A percentile compares a stretch with the other conserved stretches of the same genome.
These are phyloP conservation scores for Ophiostoma angusticollis DNA, from an alignment of 2,329 filamentous ascomycete species.

Conservation along the genomic window DNA sequence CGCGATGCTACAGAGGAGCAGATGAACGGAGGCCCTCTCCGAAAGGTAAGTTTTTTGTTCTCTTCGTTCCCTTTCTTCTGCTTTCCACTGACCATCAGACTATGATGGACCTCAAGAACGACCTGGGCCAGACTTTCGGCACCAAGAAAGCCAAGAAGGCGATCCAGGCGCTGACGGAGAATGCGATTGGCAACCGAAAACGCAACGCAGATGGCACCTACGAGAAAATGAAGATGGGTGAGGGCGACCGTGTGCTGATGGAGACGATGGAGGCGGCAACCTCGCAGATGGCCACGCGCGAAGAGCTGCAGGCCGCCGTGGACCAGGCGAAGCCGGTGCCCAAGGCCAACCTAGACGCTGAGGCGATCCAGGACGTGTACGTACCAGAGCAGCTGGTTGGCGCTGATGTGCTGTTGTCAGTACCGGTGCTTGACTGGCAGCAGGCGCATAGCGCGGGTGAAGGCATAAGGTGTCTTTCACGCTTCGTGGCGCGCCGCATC, in stretches of 20 bases:
- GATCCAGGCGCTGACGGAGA: conserved; percentile 54
- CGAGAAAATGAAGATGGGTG: conserved; percentile 12
- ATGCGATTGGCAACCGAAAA: conserved; percentile 43
- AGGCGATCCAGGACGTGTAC: conserved; percentile 61
- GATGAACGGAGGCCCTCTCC: conserved; percentile 23
- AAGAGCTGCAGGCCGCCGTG: conserved; percentile 31
- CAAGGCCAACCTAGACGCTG: conserved; percentile 52
- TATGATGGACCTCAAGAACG: conserved; percentile 48
- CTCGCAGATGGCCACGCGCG: conserved; percentile 35
- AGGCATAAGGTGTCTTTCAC: conserved; percentile 43
- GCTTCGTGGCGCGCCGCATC: conserved; percentile 54
- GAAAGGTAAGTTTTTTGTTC: conserved; percentile 21
- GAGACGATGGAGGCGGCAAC: conserved; percentile 49
- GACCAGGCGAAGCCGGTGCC: conserved; percentile 63
- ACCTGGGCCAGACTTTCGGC: conserved; percentile 67
- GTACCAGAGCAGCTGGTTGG: conserved; percentile 54
- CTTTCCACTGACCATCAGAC: too few species aligned
- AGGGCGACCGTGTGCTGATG: conserved; percentile 47
- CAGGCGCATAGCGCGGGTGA: conserved; percentile 48
- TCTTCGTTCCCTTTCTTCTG: not conserved
- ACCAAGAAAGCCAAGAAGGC: conserved; percentile 78
- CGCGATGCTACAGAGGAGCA: conserved; percentile 38
- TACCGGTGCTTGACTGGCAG: conserved; percentile 64
- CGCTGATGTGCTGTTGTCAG: conserved; percentile 48
- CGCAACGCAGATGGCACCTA: conserved; percentile 33